Percentiles rank a stretch among this genome's conserved stretches.
phyloP scores from a whole-genome alignment of 73 alveolate genomes.

The Paramecium sonneborni region DNA sequence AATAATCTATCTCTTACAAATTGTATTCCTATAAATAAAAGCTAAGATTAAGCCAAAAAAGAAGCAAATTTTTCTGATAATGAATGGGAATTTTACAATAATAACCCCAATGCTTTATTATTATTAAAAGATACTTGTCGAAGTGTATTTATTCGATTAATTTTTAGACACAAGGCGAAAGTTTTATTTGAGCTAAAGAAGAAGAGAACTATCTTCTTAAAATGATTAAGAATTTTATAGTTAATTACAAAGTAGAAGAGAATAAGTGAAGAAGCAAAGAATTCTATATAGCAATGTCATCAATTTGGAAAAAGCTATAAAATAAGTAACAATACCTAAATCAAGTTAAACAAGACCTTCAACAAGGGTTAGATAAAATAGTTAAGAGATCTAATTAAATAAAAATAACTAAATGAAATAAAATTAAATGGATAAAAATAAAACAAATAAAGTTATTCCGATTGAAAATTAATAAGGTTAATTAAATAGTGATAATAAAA shows the following conservation, averaged over 20 bases:
- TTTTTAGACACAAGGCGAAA: slow-evolving; percentile 16
- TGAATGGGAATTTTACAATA: neutral
- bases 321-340: neutral
- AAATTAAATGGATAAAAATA: neutral
- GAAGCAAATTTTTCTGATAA: neutral
- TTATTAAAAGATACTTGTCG: slow-evolving; percentile 29
- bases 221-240: neutral
- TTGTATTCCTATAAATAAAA: neutral
- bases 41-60: neutral
- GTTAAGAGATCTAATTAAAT: neutral
- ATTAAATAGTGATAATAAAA: neutral
- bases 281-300: neutral
- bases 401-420: neutral
- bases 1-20: neutral
- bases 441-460: neutral
- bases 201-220: neutral
- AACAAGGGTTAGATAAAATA: neutral
- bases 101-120: neutral
- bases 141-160: slow-evolving; percentile 11
- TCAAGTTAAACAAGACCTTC: neutral
- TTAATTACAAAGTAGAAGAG: slow-evolving; percentile 5
- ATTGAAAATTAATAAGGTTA: neutral
- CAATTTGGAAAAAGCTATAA: neutral
- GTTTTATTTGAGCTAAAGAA: slow-evolving; percentile 5
- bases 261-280: neutral